Evolutionary conservation across 2,329 filamentous ascomycete genomes (phyloP), one percentile per base, ranked within the genome.

Genomic region (Aspergillus luchuensis): DNA sequence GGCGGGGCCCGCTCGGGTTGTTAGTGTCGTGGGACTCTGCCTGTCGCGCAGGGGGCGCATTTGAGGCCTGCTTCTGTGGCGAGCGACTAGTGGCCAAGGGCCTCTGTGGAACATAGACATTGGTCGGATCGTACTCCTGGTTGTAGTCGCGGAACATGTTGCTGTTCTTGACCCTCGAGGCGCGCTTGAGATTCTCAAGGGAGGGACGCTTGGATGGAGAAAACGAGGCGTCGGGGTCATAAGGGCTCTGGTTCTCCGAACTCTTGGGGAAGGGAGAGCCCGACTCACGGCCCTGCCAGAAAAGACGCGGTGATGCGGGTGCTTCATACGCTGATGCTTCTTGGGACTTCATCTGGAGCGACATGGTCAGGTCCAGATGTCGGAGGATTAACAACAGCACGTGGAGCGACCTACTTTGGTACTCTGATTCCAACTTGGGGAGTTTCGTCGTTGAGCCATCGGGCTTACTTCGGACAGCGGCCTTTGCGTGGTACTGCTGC

Each of bases 121-220:
- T 86, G 58, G 89, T 85, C 28, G 93, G 92, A 76, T 97, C 92
- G 81, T 97, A 97, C 80, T 96, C 91, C 75, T 92, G 87, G 79
- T 93, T 93, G 73, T 92, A 90, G 79, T 97, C 93, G 58, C 93
- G 89, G 74, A 97, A 91, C 84, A 98, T 97, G 80, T 89, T 96
- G 84, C 94, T 97, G 81, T 97, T 98, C 84, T 94, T 97, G 71
- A 99, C 95, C 62, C 95, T 90, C 58, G 94, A 97, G 33, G 92
- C 93, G 75, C 89, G 91, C 80, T 97, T 96, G 61, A 99, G 84
- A 72, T 93, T 93, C 84, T 99, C 95, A 67, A 99, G 93, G 17
- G 94, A 98, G 49, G 91, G 91, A 73, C 94, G 89, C 71, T 91
- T 90, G 60, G 87, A 89, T 21, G 91, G 88, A 49, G 89, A 89